Evolutionary conservation across 1,139 yeast species (phyloP).

Genomic region (Nematodospora anomalae): DNA sequence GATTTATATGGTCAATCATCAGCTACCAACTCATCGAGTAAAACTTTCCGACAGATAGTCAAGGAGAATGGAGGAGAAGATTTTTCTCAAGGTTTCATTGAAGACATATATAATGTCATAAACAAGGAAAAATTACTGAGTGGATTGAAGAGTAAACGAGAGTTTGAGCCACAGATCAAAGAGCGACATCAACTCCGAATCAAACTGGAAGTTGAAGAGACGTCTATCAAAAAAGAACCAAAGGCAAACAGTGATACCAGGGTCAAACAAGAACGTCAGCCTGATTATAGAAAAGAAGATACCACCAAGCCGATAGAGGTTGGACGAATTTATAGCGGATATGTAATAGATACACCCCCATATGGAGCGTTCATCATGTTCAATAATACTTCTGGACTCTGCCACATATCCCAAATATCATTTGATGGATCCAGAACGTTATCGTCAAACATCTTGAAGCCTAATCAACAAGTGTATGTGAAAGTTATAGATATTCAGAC

Average conservation of each 20-base stretch:
- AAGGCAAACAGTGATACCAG: not conserved
- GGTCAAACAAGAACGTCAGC: slow-evolving; percentile 6
- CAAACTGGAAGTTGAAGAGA: not conserved
- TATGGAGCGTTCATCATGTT: slow-evolving; percentile 75
- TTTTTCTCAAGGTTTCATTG: slow-evolving; percentile 48
- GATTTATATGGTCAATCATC: slow-evolving; percentile 42
- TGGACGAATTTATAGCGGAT: slow-evolving; percentile 58
- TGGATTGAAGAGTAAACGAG: slow-evolving; percentile 6
- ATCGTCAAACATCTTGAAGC: slow-evolving; percentile 58
- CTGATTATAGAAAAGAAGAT: slow-evolving; percentile 11
- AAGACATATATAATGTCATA: slow-evolving; percentile 29
- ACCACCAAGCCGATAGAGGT: slow-evolving; percentile 24
- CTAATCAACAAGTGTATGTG: slow-evolving; percentile 66
- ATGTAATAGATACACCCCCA: slow-evolving; percentile 55
- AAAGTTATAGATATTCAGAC: slow-evolving; percentile 51
- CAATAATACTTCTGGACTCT: slow-evolving; percentile 53
- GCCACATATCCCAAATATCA: slow-evolving; percentile 74
- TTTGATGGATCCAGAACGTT: slow-evolving; percentile 47
- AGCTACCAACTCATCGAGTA: slow-evolving; percentile 15
- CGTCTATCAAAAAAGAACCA: not conserved
- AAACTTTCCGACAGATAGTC: slow-evolving; percentile 44
- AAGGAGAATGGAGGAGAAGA: slow-evolving; percentile 64
- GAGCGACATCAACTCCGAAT: not conserved
- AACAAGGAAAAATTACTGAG: slow-evolving; percentile 19
- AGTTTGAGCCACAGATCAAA: not conserved